phyloP scores from a whole-genome alignment of 768 basidiomycete species.

The Mycena belliarum region DNA sequence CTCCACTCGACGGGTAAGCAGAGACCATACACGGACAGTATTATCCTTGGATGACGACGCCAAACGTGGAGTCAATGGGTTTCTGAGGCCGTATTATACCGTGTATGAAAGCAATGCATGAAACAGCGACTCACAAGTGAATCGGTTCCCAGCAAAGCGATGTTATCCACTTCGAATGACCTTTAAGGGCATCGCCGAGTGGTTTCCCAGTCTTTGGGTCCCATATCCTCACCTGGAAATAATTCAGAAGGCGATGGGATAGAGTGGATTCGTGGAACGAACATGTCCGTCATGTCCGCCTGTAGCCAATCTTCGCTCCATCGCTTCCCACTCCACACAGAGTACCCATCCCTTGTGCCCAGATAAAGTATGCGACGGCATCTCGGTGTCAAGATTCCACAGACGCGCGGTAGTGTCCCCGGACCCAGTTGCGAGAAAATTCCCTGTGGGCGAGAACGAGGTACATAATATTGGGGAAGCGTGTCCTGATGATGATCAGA shows the following conservation, averaged over 20 bases:
- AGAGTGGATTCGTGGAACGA: constrained; percentile 22
- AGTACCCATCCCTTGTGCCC: constrained; percentile 97
- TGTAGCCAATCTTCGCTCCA: constrained; percentile 87
- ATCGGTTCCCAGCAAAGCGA: constrained; percentile 95
- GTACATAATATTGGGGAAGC: constrained; percentile 92
- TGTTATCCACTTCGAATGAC: constrained; percentile 96
- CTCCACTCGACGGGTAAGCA: constrained; percentile 66
- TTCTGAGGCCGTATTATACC: constrained; percentile 45
- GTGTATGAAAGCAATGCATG: neutral
- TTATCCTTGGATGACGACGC: constrained; percentile 97
- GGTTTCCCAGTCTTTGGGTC: constrained; percentile 90
- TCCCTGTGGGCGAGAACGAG: constrained; percentile 92
- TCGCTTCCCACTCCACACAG: constrained; percentile 95
- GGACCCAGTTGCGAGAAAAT: constrained; percentile 89
- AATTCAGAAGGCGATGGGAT: neutral
- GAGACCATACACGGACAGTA: constrained; percentile 94
- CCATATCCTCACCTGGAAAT: constrained; percentile 75
- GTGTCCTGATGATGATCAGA: constrained; percentile 58
- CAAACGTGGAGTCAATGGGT: constrained; percentile 74
- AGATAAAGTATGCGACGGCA: constrained; percentile 79
- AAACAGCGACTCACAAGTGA: constrained; percentile 63
- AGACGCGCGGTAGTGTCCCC: constrained; percentile 91
- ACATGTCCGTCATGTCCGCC: constrained; percentile 95
- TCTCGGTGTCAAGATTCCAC: constrained; percentile 94
- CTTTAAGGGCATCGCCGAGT: constrained; percentile 85